Percentiles rank a stretch among this genome's conserved stretches.
These are phyloP conservation scores for Suhomyces anneliseae DNA, from an alignment of 1,139 yeast species.

Conservation along the genomic window DNA sequence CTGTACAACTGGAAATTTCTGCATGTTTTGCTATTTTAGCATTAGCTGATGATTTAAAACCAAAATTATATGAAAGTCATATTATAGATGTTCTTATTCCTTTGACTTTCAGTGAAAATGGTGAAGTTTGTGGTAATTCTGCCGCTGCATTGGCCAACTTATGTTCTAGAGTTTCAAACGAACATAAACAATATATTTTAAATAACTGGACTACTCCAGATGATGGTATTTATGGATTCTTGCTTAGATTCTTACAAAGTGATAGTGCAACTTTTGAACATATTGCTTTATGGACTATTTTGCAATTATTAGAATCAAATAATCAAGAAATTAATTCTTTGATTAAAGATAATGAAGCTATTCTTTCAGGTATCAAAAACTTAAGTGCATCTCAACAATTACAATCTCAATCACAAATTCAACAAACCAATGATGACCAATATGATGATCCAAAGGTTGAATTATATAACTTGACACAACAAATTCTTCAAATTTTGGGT, in stretches of 20 bases:
- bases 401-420: constrained; percentile 28
- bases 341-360: constrained; percentile 61
- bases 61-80: constrained; percentile 78
- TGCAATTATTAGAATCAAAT: constrained; percentile 88
- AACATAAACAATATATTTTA: constrained; percentile 73
- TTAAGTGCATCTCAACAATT: constrained; percentile 46
- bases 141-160: constrained; percentile 97
- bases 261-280: constrained; percentile 97
- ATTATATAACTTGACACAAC: constrained; percentile 76
- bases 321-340: constrained; percentile 65
- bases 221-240: constrained; percentile 85
- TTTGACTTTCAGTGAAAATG: constrained; percentile 80
- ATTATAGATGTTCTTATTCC: constrained; percentile 89
- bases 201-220: constrained; percentile 77
- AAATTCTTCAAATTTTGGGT: constrained; percentile 59
- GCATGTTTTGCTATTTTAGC: constrained; percentile 98
- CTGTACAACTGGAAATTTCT: constrained; percentile 92
- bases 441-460: constrained; percentile 68
- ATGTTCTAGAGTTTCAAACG: constrained; percentile 79
- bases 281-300: constrained; percentile 95
- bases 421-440: constrained; percentile 30
- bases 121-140: constrained; percentile 97
- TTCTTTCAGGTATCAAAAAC: constrained; percentile 56
- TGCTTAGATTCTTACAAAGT: constrained; percentile 75
- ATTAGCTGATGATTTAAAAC: constrained; percentile 90